Conservation (phyloP, 345 rosid species). For the Citrus glauca region DNA sequence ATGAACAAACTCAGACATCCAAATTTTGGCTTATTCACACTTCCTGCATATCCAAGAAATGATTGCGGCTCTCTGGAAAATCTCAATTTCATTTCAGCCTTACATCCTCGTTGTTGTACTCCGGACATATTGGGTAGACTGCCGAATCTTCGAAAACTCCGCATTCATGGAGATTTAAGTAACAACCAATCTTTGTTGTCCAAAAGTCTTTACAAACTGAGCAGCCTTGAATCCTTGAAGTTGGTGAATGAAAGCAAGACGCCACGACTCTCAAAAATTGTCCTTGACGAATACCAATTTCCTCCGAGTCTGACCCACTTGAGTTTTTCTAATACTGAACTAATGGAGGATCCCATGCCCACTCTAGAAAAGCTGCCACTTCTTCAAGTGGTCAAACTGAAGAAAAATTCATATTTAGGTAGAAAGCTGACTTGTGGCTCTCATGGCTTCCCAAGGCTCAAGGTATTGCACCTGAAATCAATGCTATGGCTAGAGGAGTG, state of each 20-base stretch:
- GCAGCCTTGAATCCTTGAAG: neutral
- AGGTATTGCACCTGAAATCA: conserved; percentile 4
- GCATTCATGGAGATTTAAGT: neutral
- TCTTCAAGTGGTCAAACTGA: conserved; percentile 1
- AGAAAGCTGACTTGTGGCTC: neutral
- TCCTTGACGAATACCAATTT: neutral
- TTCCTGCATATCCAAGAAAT: neutral
- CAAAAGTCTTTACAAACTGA: neutral
- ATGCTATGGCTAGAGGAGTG: conserved; percentile 7
- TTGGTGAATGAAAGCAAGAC: neutral
- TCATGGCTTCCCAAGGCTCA: neutral
- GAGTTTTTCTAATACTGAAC: neutral
- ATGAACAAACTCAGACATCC: neutral
- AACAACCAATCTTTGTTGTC: neutral
- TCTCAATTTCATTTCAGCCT: neutral
- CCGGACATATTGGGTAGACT: neutral
- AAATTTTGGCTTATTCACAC: neutral
- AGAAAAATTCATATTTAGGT: neutral
- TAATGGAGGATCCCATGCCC: neutral
- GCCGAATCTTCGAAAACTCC: neutral
- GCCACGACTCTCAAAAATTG: neutral
- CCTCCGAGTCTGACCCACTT: neutral
- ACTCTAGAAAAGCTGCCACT: neutral
- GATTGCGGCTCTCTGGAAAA: neutral
- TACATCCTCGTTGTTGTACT: neutral